Percentiles rank a stretch among this genome's conserved stretches.
phyloP scores from a whole-genome alignment of 2,329 filamentous ascomycete genomes.

The Didymellaceae sp. region DNA sequence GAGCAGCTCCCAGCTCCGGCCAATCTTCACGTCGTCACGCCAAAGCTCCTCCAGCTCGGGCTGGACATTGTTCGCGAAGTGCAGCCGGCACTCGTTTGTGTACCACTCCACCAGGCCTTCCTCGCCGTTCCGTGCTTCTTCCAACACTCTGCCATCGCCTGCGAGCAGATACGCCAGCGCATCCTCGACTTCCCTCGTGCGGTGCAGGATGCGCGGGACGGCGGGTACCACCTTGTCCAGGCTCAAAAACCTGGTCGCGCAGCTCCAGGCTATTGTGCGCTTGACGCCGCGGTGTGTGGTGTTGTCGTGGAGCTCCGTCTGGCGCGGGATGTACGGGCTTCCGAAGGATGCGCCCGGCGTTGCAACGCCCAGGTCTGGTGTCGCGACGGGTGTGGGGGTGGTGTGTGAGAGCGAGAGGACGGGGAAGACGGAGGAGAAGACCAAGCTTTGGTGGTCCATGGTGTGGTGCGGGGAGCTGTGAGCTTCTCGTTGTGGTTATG shows the following conservation, averaged over 20 bases:
- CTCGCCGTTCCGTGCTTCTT: slow-evolving; percentile 27
- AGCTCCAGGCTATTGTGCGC: slow-evolving; percentile 54
- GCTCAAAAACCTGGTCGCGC: slow-evolving; percentile 53
- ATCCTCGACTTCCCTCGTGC: slow-evolving; percentile 43
- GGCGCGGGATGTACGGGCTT: slow-evolving; percentile 36
- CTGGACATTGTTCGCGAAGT: slow-evolving; percentile 49
- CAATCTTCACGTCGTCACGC: slow-evolving; percentile 33
- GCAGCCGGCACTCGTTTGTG: slow-evolving; percentile 50
- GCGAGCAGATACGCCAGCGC: slow-evolving; percentile 45
- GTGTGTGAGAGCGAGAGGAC: slow-evolving; percentile 50
- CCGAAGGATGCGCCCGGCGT: slow-evolving; percentile 51
- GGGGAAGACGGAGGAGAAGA: slow-evolving; percentile 56
- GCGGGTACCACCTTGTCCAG: slow-evolving; percentile 38
- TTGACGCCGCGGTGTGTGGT: slow-evolving; percentile 44
- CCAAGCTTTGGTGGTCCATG: slow-evolving; percentile 45
- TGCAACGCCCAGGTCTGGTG: slow-evolving; percentile 51
- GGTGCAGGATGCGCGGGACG: slow-evolving; percentile 21
- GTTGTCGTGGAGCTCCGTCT: slow-evolving; percentile 45
- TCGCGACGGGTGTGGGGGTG: slow-evolving; percentile 53
- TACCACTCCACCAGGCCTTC: slow-evolving; percentile 54
- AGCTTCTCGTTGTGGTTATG: slow-evolving; percentile 25
- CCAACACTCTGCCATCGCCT: slow-evolving; percentile 41
- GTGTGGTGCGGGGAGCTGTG: slow-evolving; percentile 18
- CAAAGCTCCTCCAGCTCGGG: slow-evolving; percentile 40
- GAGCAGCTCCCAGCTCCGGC: slow-evolving; percentile 42